These are phyloP conservation scores for Trametes coccinea DNA, from an alignment of 768 basidiomycete genomes.

Conservation along the genomic window DNA sequence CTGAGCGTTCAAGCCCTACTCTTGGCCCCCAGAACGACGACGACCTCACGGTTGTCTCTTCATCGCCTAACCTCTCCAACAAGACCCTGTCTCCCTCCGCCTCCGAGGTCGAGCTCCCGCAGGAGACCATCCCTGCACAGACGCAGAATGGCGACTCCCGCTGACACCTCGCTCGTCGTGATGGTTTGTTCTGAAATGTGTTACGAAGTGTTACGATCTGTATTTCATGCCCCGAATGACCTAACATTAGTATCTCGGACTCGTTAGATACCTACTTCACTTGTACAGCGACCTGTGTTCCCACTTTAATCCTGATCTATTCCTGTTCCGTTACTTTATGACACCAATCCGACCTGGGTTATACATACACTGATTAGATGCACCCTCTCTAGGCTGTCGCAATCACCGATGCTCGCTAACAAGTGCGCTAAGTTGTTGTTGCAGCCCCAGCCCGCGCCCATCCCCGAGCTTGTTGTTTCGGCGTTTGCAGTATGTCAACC, in stretches of 20 bases:
- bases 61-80: slow-evolving; percentile 36
- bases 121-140: slow-evolving; percentile 10
- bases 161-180: neutral
- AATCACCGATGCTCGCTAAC: no score
- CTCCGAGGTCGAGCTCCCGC: slow-evolving; percentile 23
- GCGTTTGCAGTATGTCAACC: no score
- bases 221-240: slow-evolving; percentile 3
- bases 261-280: slow-evolving; percentile 1
- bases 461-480: no score
- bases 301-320: slow-evolving; percentile 2
- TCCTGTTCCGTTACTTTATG: neutral
- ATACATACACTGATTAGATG: neutral
- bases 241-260: neutral
- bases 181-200: slow-evolving; percentile 3
- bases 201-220: slow-evolving; percentile 13
- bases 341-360: neutral
- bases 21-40: slow-evolving; percentile 39
- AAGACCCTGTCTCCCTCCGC: slow-evolving; percentile 29
- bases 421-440: no score
- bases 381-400: no score
- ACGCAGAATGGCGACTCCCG: slow-evolving; percentile 6
- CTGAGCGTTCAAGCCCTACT: slow-evolving; percentile 51
- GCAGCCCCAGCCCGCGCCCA: no score
- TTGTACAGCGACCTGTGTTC: neutral
- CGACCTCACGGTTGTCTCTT: slow-evolving; percentile 42